Percentiles rank a stretch among this genome's conserved stretches.
Conservation (phyloP, 1,284 basidiomycete genomes). For the Bondarzewia mesenterica region DNA sequence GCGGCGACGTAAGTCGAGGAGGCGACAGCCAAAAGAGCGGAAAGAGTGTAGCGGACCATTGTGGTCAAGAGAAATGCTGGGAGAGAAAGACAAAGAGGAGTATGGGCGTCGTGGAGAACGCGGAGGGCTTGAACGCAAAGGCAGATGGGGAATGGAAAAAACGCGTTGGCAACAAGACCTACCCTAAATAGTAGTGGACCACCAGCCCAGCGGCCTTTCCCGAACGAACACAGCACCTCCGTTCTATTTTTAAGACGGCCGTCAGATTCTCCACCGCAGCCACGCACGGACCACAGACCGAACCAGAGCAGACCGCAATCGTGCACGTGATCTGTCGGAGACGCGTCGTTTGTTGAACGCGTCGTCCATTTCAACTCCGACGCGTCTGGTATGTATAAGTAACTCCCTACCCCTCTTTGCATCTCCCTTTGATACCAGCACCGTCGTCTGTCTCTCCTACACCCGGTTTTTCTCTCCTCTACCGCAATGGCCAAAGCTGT, state of each 20-base stretch:
- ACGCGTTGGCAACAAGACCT: slow-evolving; percentile 7
- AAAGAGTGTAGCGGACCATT: slow-evolving; percentile 40
- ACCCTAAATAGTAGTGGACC: slow-evolving; percentile 1
- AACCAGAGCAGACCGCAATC: not conserved
- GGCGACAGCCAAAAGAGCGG: slow-evolving; percentile 29
- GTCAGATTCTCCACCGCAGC: not conserved
- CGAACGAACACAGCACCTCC: not conserved
- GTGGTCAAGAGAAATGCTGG: slow-evolving; percentile 5
- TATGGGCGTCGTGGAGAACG: not conserved
- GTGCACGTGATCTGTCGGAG: slow-evolving; percentile 5
- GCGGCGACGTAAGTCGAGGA: slow-evolving; percentile 25
- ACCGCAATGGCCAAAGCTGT: slow-evolving; percentile 27
- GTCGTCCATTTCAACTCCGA: slow-evolving; percentile 20
- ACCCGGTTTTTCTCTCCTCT: slow-evolving; percentile 5
- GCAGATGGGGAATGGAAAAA: slow-evolving; percentile 5
- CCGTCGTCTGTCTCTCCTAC: not conserved
- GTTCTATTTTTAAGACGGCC: slow-evolving; percentile 4
- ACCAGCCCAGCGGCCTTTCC: slow-evolving; percentile 6
- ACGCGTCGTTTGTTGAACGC: slow-evolving; percentile 14
- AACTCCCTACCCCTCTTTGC: not conserved
- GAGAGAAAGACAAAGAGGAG: not conserved
- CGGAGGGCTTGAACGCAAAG: slow-evolving; percentile 5
- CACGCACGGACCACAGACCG: slow-evolving; percentile 24
- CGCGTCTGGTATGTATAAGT: slow-evolving; percentile 11
- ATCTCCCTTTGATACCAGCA: not conserved